A percentile compares a stretch with the other conserved stretches of the same genome.
These are phyloP conservation scores for Prunus fruticosa DNA, from an alignment of 306 rosid species.

Conservation along the genomic window DNA sequence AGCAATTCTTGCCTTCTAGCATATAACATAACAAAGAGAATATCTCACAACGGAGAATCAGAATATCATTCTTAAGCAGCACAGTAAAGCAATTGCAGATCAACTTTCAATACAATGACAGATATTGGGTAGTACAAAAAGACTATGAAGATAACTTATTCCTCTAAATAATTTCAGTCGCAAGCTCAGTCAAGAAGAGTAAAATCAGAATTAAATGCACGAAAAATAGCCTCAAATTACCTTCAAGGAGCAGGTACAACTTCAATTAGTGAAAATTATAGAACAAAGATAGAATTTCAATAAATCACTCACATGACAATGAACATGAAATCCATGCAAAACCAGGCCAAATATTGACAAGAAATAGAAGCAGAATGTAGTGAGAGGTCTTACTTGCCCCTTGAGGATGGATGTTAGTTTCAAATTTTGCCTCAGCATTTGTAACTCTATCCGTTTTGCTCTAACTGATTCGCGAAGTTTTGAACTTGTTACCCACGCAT, in stretches of 20 bases:
- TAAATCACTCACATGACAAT: not conserved
- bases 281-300: not conserved
- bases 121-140: not conserved
- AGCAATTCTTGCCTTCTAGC: not conserved
- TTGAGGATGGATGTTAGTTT: constrained; percentile 74
- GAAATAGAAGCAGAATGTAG: not conserved
- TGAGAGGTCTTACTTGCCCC: constrained; percentile 68
- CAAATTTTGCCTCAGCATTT: constrained; percentile 56
- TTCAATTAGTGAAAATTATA: not conserved
- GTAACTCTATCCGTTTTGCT: constrained; percentile 77
- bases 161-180: not conserved
- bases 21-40: not conserved
- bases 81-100: not conserved
- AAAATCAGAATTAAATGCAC: not conserved
- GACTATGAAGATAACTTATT: not conserved
- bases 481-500: constrained; percentile 70
- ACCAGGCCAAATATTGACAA: constrained; percentile 15
- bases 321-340: constrained; percentile 1
- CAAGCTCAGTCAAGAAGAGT: not conserved
- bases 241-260: not conserved
- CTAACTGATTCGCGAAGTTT: constrained; percentile 79
- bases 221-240: not conserved
- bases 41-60: no score
- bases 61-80: not conserved
- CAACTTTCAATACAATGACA: not conserved